A percentile compares a stretch with the other conserved stretches of the same genome.
These are phyloP conservation scores for Neurospora hispaniola DNA, from an alignment of 495 filamentous ascomycete genomes.

Conservation along the genomic window DNA sequence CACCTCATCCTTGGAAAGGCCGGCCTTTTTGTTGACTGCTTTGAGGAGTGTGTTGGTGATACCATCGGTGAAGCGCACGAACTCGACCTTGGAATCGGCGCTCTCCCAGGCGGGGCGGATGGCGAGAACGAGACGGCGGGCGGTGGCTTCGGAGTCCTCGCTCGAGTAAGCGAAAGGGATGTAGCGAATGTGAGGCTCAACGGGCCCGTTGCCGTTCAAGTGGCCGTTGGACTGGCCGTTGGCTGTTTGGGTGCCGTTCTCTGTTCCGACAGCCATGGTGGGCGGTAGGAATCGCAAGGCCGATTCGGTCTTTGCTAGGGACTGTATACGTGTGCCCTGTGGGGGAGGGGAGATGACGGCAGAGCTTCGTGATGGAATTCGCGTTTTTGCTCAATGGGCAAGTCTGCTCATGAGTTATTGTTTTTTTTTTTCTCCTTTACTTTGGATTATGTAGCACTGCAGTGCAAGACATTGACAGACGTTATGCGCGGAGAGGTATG, in stretches of 20 bases:
- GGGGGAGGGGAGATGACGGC: not conserved
- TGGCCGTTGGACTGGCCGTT: constrained; percentile 11
- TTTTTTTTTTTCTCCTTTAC: not conserved
- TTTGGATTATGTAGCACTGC: not conserved
- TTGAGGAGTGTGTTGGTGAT: constrained; percentile 96
- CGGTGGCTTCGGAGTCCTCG: constrained; percentile 63
- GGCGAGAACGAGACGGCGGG: constrained; percentile 65
- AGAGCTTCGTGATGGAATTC: not conserved
- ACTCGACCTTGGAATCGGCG: constrained; percentile 65
- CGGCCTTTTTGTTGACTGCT: constrained; percentile 69
- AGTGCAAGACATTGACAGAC: not conserved
- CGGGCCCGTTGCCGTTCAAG: constrained; percentile 7
- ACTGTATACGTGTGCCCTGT: not conserved
- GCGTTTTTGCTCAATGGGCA: not conserved
- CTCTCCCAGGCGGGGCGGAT: constrained; percentile 77
- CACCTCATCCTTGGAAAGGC: constrained; percentile 63
- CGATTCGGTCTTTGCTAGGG: not conserved
- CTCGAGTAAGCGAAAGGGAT: constrained; percentile 70
- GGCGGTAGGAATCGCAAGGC: not conserved
- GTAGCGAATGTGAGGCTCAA: constrained; percentile 30
- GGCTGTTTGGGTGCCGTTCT: constrained; percentile 12
- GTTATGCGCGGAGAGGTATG: not conserved
- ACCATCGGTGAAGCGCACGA: constrained; percentile 88
- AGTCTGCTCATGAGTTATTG: not conserved
- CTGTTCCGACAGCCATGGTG: constrained; percentile 17